Evolutionary conservation across 352 stramenopile species (phyloP).

Genomic region (Globisporangium parvum): DNA sequence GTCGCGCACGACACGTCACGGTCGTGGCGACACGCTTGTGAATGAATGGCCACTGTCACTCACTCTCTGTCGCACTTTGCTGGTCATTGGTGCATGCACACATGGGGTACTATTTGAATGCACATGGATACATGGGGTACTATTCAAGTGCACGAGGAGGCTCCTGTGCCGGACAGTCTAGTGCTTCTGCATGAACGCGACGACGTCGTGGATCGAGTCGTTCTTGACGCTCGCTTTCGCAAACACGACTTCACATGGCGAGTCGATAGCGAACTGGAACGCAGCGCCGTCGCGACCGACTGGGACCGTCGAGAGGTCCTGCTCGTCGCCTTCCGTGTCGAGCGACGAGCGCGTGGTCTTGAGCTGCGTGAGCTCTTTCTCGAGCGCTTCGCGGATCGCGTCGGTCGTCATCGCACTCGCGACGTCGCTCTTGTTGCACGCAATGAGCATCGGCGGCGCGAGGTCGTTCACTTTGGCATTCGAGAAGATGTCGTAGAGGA

Average conservation of each 20-base stretch:
- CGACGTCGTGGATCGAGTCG: constrained; percentile 49
- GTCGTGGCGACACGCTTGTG: too few relatives aligned
- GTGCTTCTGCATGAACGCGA: constrained; percentile 70
- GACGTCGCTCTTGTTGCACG: constrained; percentile 82
- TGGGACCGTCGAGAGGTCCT: constrained; percentile 59
- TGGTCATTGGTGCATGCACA: too few relatives aligned
- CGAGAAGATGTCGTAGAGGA: constrained; percentile 84
- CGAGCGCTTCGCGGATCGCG: constrained; percentile 48
- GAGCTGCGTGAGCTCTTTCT: constrained; percentile 81
- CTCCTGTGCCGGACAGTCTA: constrained; percentile 13
- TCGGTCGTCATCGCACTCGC: constrained; percentile 34
- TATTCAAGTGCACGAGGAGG: too few relatives aligned
- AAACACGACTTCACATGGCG: constrained; percentile 76
- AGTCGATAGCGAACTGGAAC: constrained; percentile 79
- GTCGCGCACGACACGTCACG: too few relatives aligned
- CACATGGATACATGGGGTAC: too few relatives aligned
- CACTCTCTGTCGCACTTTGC: too few relatives aligned
- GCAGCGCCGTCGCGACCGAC: constrained; percentile 65
- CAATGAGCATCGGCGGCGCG: constrained; percentile 60
- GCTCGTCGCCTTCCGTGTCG: constrained; percentile 75
- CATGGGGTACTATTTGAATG: too few relatives aligned
- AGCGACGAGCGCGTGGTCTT: constrained; percentile 85
- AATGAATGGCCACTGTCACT: too few relatives aligned
- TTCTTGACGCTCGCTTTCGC: constrained; percentile 66
- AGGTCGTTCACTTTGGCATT: constrained; percentile 81